phyloP scores from a whole-genome alignment of 306 rosid species.

The Nissolia schottii region DNA sequence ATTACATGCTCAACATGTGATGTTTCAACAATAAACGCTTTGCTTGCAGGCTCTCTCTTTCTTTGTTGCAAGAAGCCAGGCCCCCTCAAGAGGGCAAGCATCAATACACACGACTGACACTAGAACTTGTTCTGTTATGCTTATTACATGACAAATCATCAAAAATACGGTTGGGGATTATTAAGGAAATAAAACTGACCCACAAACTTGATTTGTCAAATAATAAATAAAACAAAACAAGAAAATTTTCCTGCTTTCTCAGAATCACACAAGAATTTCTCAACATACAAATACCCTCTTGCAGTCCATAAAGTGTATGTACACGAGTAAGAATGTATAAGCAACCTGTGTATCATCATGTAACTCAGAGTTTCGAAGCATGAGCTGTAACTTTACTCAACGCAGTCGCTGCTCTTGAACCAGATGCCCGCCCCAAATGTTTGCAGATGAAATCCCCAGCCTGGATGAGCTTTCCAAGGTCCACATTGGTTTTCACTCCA shows the following conservation, averaged over 20 bases:
- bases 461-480: slow-evolving; percentile 63
- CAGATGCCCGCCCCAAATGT: slow-evolving; percentile 71
- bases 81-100: slow-evolving; percentile 3
- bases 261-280: no score
- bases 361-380: slow-evolving; percentile 66
- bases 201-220: no score
- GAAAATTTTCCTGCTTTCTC: no score
- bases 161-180: no score
- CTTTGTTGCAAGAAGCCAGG: background rate
- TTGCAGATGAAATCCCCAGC: slow-evolving; percentile 83
- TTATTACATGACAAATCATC: no score
- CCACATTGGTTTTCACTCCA: slow-evolving; percentile 68
- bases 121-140: no score
- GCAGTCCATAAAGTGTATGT: background rate
- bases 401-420: slow-evolving; percentile 73
- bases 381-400: slow-evolving; percentile 46
- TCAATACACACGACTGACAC: background rate
- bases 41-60: background rate
- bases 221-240: no score
- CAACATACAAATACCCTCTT: no score
- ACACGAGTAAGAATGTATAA: background rate
- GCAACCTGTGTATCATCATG: slow-evolving; percentile 1
- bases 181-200: no score
- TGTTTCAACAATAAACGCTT: slow-evolving; percentile 14
- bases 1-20: slow-evolving; percentile 12